Evolutionary conservation across 495 filamentous ascomycete species (phyloP).

Genomic region (Jackrogersella minutella): DNA sequence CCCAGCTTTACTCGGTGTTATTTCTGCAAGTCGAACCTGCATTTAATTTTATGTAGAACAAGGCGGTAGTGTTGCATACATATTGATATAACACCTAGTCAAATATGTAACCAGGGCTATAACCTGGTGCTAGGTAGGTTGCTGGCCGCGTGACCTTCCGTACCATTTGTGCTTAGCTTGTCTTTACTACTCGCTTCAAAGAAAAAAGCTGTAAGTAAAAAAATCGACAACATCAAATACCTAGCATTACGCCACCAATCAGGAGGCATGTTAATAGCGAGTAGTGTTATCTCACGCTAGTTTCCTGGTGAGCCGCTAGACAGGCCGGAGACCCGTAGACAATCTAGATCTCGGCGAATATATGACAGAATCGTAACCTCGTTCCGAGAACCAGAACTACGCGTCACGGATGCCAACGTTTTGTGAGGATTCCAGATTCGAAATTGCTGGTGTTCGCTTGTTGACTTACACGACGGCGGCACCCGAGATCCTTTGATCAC

Average conservation of each 20-base stretch:
- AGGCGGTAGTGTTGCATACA: conserved; percentile 35
- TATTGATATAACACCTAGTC: not conserved
- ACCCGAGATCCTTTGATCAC: not conserved
- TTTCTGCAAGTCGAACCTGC: conserved; percentile 37
- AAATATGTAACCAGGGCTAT: conserved; percentile 21
- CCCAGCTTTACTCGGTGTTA: conserved; percentile 26
- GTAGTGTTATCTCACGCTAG: conserved; percentile 49
- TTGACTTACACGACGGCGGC: not conserved
- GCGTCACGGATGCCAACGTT: not conserved
- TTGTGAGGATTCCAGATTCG: not conserved
- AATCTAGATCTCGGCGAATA: conserved; percentile 43
- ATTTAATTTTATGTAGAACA: conserved; percentile 25
- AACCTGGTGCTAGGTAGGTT: conserved; percentile 20
- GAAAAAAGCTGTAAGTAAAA: conserved; percentile 51
- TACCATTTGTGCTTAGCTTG: conserved; percentile 17
- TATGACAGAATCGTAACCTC: conserved; percentile 29
- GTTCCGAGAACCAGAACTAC: conserved; percentile 16
- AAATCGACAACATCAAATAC: conserved; percentile 56
- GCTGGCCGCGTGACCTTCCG: conserved; percentile 39
- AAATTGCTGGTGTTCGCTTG: not conserved
- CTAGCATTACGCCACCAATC: conserved; percentile 49
- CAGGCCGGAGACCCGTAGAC: conserved; percentile 23
- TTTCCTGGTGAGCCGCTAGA: conserved; percentile 29
- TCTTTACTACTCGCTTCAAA: not conserved
- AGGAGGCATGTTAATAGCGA: conserved; percentile 26